Evolutionary conservation across 208 protist species (phyloP).

Genomic region (Sergeia podlipaevii): DNA sequence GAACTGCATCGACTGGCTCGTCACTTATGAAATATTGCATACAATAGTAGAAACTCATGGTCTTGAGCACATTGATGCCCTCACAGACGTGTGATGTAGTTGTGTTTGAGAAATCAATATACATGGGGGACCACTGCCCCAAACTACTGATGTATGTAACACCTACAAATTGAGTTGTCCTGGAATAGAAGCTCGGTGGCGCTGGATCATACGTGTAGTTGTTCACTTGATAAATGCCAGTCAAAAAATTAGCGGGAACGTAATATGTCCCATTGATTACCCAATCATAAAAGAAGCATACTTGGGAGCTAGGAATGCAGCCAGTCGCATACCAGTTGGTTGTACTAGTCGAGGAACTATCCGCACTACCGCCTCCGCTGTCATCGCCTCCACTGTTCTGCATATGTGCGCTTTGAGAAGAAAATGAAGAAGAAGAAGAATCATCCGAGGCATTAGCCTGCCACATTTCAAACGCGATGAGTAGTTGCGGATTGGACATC

Average conservation of each 20-base stretch:
- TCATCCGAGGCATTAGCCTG: too few relatives aligned
- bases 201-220: not conserved
- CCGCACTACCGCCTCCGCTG: too few relatives aligned
- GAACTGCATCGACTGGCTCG: not conserved
- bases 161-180: constrained; percentile 1
- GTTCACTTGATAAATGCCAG: not conserved
- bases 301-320: not conserved
- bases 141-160: not conserved
- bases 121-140: constrained; percentile 4
- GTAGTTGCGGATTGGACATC: constrained; percentile 3
- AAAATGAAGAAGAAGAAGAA: too few relatives aligned
- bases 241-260: not conserved
- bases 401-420: too few relatives aligned
- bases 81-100: not conserved
- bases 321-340: constrained; percentile 6
- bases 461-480: constrained; percentile 20
- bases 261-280: constrained; percentile 5
- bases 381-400: too few relatives aligned
- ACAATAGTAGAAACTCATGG: constrained; percentile 26
- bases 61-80: not conserved
- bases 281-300: constrained; percentile 10
- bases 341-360: not conserved
- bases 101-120: constrained; percentile 1
- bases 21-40: not conserved
- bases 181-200: not conserved